Conservation (phyloP, 1,284 basidiomycete genomes). For the Nidula niveotomentosa region DNA sequence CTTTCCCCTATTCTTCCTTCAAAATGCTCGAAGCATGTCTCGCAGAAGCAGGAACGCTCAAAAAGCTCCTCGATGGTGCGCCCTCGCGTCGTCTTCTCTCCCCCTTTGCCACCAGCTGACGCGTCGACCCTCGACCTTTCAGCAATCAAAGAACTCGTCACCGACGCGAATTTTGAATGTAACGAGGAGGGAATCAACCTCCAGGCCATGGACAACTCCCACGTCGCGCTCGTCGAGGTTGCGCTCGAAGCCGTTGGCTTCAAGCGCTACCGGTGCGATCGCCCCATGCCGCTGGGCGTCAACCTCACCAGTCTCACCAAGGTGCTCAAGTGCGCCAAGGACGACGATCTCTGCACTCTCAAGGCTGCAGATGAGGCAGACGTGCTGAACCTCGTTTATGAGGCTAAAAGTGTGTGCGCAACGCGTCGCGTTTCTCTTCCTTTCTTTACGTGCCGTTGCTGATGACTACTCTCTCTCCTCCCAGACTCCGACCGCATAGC, state of each 20-base stretch:
- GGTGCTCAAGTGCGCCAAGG: slow-evolving; percentile 96
- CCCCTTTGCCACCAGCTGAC: slow-evolving; percentile 3
- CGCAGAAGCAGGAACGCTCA: slow-evolving; percentile 79
- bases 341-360: slow-evolving; percentile 92
- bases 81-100: slow-evolving; percentile 5
- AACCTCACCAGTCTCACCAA: slow-evolving; percentile 92
- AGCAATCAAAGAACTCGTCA: slow-evolving; percentile 98
- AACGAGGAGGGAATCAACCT: slow-evolving; percentile 93
- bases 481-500: slow-evolving; percentile 92
- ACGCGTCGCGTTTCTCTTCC: slow-evolving; percentile 5
- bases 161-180: slow-evolving; percentile 98
- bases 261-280: slow-evolving; percentile 91
- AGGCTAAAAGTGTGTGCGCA: slow-evolving; percentile 76
- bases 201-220: slow-evolving; percentile 99
- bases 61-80: slow-evolving; percentile 86
- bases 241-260: slow-evolving; percentile 79
- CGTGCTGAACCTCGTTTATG: slow-evolving; percentile 87
- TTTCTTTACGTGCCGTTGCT: slow-evolving; percentile 9
- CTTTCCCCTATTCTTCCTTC: neutral
- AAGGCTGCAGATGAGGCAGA: slow-evolving; percentile 94
- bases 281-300: slow-evolving; percentile 92
- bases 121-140: neutral
- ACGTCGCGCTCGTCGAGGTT: slow-evolving; percentile 94
- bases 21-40: slow-evolving; percentile 91
- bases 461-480: neutral